Conservation (phyloP, 106 monocot genomes). For the Alisma plantagoaquatica region DNA sequence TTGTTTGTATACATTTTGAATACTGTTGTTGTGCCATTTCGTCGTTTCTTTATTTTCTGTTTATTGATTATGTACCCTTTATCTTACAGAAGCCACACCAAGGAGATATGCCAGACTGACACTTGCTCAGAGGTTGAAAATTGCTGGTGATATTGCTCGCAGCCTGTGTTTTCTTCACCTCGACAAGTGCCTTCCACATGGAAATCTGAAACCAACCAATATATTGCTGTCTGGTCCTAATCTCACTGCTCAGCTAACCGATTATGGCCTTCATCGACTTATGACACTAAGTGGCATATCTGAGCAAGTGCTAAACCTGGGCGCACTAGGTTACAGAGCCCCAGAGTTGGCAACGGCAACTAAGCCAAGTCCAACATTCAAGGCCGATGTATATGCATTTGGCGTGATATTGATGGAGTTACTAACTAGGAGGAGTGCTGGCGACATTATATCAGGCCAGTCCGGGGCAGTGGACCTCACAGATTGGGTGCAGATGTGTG, state of each 20-base stretch:
- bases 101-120: conserved; percentile 63
- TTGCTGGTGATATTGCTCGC: conserved; percentile 64
- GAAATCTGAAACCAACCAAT: conserved; percentile 79
- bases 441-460: conserved; percentile 84
- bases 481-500: conserved; percentile 87
- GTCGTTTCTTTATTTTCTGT: no score
- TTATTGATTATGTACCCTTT: no score
- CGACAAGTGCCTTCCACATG: conserved; percentile 62
- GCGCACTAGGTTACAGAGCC: conserved; percentile 79
- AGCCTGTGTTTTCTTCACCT: conserved; percentile 54
- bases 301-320: conserved; percentile 63
- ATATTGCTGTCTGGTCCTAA: conserved; percentile 58
- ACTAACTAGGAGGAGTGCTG: conserved; percentile 72
- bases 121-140: conserved; percentile 60
- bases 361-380: conserved; percentile 53
- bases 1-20: no score
- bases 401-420: conserved; percentile 86
- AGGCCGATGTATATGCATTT: conserved; percentile 76
- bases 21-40: no score
- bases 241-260: conserved; percentile 50
- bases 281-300: conserved; percentile 48
- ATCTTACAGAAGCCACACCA: conserved; percentile 61
- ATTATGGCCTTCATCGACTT: conserved; percentile 71
- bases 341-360: conserved; percentile 45
- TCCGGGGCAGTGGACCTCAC: conserved; percentile 74